phyloP scores from a whole-genome alignment of 2,329 filamentous ascomycete genomes.

The Colletotrichum orchidophilum region DNA sequence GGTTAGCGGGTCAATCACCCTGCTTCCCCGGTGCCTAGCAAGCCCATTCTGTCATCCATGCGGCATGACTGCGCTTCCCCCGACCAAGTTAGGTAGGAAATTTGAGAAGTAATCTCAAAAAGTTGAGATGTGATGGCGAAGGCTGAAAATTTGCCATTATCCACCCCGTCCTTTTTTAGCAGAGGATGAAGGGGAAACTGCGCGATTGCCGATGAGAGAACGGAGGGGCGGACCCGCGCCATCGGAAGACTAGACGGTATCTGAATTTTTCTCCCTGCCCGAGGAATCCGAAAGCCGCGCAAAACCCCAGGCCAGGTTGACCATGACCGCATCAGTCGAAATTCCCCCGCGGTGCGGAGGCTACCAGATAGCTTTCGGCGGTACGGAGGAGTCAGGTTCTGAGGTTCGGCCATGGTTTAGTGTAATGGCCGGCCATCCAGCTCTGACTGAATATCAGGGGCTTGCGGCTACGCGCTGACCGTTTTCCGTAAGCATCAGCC shows the following conservation, averaged over 20 bases:
- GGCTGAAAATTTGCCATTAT: conserved; percentile 16
- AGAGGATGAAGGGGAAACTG: background rate
- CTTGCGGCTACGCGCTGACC: background rate
- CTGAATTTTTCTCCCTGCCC: background rate
- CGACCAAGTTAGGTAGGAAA: conserved; percentile 14
- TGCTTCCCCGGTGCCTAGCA: conserved; percentile 32
- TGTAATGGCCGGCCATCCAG: background rate
- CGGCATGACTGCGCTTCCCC: conserved; percentile 16
- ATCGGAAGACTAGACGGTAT: conserved; percentile 10
- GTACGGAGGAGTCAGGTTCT: no score
- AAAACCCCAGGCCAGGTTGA: background rate
- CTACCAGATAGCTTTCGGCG: background rate
- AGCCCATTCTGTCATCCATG: conserved; percentile 27
- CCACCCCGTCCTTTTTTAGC: background rate
- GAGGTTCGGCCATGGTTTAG: no score
- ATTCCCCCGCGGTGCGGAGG: no score
- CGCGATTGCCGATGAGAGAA: conserved; percentile 20
- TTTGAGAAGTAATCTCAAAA: conserved; percentile 2
- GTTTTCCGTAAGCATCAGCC: background rate
- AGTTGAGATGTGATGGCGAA: conserved; percentile 27
- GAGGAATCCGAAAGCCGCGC: background rate
- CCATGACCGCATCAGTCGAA: background rate
- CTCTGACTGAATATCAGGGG: background rate
- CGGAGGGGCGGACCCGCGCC: background rate
- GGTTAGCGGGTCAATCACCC: conserved; percentile 24